Evolutionary conservation across 345 rosid species (phyloP).

Genomic region (Boechera retrofracta): DNA sequence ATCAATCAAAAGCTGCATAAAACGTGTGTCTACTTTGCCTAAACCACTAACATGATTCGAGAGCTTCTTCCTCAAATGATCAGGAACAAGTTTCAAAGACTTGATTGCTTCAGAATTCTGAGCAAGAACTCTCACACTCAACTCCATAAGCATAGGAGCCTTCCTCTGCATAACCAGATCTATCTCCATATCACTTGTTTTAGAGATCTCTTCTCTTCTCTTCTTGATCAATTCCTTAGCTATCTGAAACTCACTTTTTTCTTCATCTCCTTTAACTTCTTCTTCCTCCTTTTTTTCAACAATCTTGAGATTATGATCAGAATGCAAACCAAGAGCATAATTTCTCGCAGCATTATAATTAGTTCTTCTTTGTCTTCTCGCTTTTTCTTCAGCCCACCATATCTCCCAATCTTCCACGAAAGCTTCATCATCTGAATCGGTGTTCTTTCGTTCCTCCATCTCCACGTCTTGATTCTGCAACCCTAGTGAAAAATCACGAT

Average conservation of each 20-base stretch:
- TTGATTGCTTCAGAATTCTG: conserved; percentile 44
- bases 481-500: background rate
- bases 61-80: conserved; percentile 48
- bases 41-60: conserved; percentile 37
- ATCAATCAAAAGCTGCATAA: conserved; percentile 50
- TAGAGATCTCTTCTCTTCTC: conserved; percentile 28
- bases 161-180: background rate
- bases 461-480: background rate
- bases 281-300: background rate
- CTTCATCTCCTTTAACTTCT: background rate
- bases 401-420: no score
- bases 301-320: background rate
- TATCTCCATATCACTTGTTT: background rate
- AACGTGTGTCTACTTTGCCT: conserved; percentile 41
- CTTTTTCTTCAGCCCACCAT: background rate
- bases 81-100: conserved; percentile 54
- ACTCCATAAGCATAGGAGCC: conserved; percentile 48
- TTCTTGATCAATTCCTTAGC: conserved; percentile 46
- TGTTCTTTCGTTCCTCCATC: background rate
- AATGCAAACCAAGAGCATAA: conserved; percentile 5
- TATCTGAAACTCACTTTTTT: conserved; percentile 35
- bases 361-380: background rate
- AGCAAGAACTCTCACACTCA: conserved; percentile 49
- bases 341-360: background rate
- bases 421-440: background rate